phyloP scores from a whole-genome alignment of 257 asterid genomes.

The Gardenia jasminoides region DNA sequence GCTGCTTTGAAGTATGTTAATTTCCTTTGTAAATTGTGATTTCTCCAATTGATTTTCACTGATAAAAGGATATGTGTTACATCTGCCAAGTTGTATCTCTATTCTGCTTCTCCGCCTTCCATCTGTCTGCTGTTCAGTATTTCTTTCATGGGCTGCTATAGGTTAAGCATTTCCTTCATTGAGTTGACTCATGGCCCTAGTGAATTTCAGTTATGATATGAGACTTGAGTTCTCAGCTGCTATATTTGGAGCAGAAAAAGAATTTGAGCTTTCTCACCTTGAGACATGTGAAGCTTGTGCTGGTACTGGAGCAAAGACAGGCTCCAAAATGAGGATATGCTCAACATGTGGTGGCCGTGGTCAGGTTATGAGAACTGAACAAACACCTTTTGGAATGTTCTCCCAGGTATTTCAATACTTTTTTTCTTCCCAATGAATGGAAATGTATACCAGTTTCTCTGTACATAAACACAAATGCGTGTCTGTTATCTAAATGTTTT shows the following conservation, averaged over 20 bases:
- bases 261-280: constrained; percentile 87
- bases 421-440: too few species aligned
- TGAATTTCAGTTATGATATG: constrained; percentile 72
- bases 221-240: constrained; percentile 81
- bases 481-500: too few species aligned
- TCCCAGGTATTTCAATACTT: constrained; percentile 66
- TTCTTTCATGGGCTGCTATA: not conserved
- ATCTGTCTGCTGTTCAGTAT: not conserved
- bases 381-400: constrained; percentile 98
- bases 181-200: constrained; percentile 29
- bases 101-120: not conserved
- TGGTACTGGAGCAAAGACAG: constrained; percentile 94
- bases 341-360: constrained; percentile 99
- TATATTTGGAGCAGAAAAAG: constrained; percentile 95
- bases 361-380: constrained; percentile 98
- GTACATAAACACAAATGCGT: too few species aligned
- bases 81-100: not conserved
- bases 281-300: constrained; percentile 86
- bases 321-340: constrained; percentile 94
- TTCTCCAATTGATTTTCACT: not conserved
- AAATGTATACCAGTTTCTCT: too few species aligned
- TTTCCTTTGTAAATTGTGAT: too few species aligned
- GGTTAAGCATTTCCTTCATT: not conserved
- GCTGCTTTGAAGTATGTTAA: not conserved
- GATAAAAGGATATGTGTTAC: not conserved